Conservation (phyloP, 441 rosid genomes). For the Breynia disticha region DNA sequence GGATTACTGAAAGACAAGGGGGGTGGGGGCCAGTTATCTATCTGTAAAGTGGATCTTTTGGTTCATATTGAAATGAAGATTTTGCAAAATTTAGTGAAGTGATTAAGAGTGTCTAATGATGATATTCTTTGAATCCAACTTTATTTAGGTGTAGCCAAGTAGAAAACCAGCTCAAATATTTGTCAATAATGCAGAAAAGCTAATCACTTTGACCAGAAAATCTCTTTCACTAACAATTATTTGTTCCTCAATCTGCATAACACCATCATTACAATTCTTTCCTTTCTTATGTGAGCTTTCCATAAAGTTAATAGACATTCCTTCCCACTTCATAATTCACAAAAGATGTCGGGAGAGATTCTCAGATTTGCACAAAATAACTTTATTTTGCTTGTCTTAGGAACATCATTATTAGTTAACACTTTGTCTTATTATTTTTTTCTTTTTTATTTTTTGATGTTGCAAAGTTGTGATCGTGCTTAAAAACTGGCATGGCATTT, state of each 20-base stretch:
- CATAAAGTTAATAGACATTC: conserved; percentile 24
- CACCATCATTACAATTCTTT: conserved; percentile 32
- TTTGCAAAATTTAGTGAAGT: conserved; percentile 30
- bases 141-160: conserved; percentile 18
- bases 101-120: conserved; percentile 22
- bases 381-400: conserved; percentile 7
- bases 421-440: conserved; percentile 15
- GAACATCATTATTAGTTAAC: conserved; percentile 17
- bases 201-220: conserved; percentile 25
- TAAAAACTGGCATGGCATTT: conserved; percentile 18
- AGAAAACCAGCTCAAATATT: conserved; percentile 22
- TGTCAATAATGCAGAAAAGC: conserved; percentile 29
- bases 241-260: conserved; percentile 21
- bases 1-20: conserved; percentile 18
- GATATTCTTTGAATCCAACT: conserved; percentile 19
- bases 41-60: conserved; percentile 30
- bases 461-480: conserved; percentile 8
- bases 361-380: neutral
- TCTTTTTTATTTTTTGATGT: neutral
- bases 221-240: conserved; percentile 6
- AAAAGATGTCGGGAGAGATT: conserved; percentile 18
- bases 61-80: conserved; percentile 24
- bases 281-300: conserved; percentile 18
- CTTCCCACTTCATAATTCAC: conserved; percentile 14
- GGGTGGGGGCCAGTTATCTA: conserved; percentile 27